Evolutionary conservation across 2,329 filamentous ascomycete species (phyloP).

Genomic region (Scolecobasidium constrictum): DNA sequence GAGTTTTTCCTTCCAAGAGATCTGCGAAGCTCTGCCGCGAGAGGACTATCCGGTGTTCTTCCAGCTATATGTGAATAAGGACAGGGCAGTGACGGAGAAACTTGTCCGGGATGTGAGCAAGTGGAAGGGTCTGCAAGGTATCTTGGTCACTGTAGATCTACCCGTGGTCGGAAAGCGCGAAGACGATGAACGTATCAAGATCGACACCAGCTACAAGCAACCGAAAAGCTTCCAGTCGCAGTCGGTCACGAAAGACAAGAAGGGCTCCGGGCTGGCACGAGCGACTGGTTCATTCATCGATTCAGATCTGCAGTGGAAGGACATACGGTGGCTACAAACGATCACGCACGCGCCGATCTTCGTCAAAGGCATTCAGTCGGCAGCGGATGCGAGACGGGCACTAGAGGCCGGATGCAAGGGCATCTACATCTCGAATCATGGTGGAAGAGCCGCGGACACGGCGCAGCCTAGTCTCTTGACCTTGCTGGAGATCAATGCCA

Average conservation of each 20-base stretch:
- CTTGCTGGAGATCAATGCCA: slow-evolving; percentile 25
- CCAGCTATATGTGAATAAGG: slow-evolving; percentile 52
- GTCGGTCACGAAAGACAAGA: slow-evolving; percentile 38
- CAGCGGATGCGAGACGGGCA: slow-evolving; percentile 31
- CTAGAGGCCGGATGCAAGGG: slow-evolving; percentile 32
- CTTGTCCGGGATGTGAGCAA: slow-evolving; percentile 37
- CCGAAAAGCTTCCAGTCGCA: slow-evolving; percentile 16
- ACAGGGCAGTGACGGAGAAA: slow-evolving; percentile 39
- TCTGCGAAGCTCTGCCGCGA: slow-evolving; percentile 13
- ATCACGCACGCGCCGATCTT: slow-evolving; percentile 27
- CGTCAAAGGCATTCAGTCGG: slow-evolving; percentile 30
- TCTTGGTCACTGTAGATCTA: slow-evolving; percentile 50
- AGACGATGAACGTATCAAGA: slow-evolving; percentile 34
- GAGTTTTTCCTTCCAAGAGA: slow-evolving; percentile 20
- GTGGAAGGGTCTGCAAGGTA: slow-evolving; percentile 36
- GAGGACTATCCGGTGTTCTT: slow-evolving; percentile 37
- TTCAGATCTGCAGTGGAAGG: slow-evolving; percentile 33
- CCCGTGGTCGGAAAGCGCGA: slow-evolving; percentile 46
- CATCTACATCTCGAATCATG: slow-evolving; percentile 41
- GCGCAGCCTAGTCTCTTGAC: slow-evolving; percentile 20
- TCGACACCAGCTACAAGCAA: slow-evolving; percentile 32
- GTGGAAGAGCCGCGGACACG: slow-evolving; percentile 26
- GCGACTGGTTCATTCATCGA: slow-evolving; percentile 49
- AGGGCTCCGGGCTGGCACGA: slow-evolving; percentile 45
- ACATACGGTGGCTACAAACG: slow-evolving; percentile 35